Evolutionary conservation across 495 filamentous ascomycete genomes (phyloP), one percentile per base, ranked within the genome.

Genomic region (Aspergillus biplanus): DNA sequence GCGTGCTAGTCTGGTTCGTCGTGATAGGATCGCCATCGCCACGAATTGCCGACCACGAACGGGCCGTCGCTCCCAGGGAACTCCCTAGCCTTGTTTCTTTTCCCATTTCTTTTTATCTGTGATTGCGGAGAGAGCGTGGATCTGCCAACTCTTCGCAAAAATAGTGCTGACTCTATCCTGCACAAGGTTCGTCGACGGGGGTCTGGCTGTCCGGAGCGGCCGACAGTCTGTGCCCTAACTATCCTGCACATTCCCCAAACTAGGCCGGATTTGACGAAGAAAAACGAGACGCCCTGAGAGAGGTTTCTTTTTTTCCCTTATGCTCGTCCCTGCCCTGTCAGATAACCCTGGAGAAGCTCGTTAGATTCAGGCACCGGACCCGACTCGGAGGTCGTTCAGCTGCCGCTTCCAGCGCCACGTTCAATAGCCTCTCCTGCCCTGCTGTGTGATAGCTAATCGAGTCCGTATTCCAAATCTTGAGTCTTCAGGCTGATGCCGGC

Each of bases 21-120:
- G 15, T 49, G 47, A 49, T 49, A 49, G 47, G 47, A 49, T 49
- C 47, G 47, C 21, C 47, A 16, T 49, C 47, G 47, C 15, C 12
- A 49, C 11, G 47, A 49, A 21, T 49, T 49, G 47, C 47, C 47
- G 47, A 13, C 16, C 47, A 16, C 16, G 46, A 48, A 48, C 46
- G 46, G 46, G 6, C 46, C 46, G 46, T 27, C 2, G 15, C 9
- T 18, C 9, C 47, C n/a, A 27, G 47, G 47, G 21, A 49, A 13
- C 5, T 16, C 5, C 11, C 39, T 6, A 44, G 39, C 39, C 37
- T 13, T 27, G 21, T 27, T 27, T 27, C 21, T 27, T 27, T 27
- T 27, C 21, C 21, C 21, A 27, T 27, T 27, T n/a, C n/a, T n/a
- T 27, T 27, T 27, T 27, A 27, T 27, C 21, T 1, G 21, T 27